Evolutionary conservation across 331 rosid species (phyloP), one percentile per base, ranked within the genome.

Genomic region (Dryas integrifolia): DNA sequence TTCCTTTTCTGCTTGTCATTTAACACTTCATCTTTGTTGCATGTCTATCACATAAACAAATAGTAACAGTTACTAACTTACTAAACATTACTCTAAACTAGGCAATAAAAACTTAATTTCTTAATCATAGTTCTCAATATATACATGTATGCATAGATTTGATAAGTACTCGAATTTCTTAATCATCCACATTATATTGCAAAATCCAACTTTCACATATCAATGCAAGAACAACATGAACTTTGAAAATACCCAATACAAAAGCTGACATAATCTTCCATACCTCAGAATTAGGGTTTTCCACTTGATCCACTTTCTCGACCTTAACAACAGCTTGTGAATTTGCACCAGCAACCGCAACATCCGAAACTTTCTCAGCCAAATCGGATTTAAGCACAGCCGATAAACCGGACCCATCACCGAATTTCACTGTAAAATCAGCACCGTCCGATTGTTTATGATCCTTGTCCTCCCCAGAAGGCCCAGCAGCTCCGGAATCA

Each of bases 1-100:
- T 79, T 89, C 85, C 98, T 85, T n/a, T 88, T 85, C 76, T 67
- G 82, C 66, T 84, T 85, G 35, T 66, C 95, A 69, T 72, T 62
- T 30, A 24, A 52, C 70, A 78, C 38, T 47, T 60, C 90, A 15
- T 43, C 88, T 74, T 73, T 82, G 49, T 66, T 82, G 61, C 47
- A 71, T 51, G 65, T 58, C 97, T 91, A 76, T 43, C 79, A 78
- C 5, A 21, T 2, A 55, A 63, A 72, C 50, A 79, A 11, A 77
- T 6, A 55, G 69, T 4, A 70, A 15, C 1, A 56, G 21, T 18
- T 18, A 18, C 0, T 18, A 18, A 18, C 21, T 40, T 6, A 65
- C 50, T 46, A 66, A 79, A 49, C 72, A 44, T 67, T 3, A 39
- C 52, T 15, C 26, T 59, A 46, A 58, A 61, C 44, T 6, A 69